Evolutionary conservation across 257 asterid species (phyloP).

Genomic region (Nicotiana tabacum): DNA sequence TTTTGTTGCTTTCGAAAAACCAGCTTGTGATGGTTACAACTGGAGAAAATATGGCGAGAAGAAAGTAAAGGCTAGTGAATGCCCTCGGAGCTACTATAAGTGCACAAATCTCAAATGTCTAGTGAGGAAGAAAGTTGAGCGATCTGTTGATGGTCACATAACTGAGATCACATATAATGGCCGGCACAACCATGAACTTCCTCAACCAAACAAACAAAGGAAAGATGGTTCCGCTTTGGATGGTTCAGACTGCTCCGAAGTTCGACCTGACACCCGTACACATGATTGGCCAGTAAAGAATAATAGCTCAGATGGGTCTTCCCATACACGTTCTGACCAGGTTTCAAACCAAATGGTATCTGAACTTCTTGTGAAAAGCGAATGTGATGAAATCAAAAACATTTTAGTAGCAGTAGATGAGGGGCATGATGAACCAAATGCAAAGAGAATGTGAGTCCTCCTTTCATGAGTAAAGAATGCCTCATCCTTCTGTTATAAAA

Average conservation of each 20-base stretch:
- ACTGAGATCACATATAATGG: slow-evolving; percentile 85
- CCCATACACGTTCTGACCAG: slow-evolving; percentile 18
- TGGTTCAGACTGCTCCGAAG: slow-evolving; percentile 16
- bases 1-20: slow-evolving; percentile 38
- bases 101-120: slow-evolving; percentile 62
- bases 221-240: slow-evolving; percentile 37
- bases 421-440: slow-evolving; percentile 51
- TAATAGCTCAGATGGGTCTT: slow-evolving; percentile 24
- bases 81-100: slow-evolving; percentile 89
- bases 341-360: slow-evolving; percentile 19
- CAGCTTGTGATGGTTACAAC: slow-evolving; percentile 83
- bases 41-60: slow-evolving; percentile 99
- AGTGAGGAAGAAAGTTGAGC: slow-evolving; percentile 88
- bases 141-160: slow-evolving; percentile 60
- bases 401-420: slow-evolving; percentile 36
- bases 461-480: neutral
- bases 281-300: slow-evolving; percentile 26
- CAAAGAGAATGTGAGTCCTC: slow-evolving; percentile 62
- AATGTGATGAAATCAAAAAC: slow-evolving; percentile 35
- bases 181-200: slow-evolving; percentile 70
- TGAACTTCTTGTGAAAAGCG: slow-evolving; percentile 23
- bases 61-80: slow-evolving; percentile 77
- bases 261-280: slow-evolving; percentile 18
- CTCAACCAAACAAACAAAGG: slow-evolving; percentile 44
- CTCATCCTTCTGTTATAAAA: neutral